phyloP scores from a whole-genome alignment of 768 basidiomycete genomes.

The Suillus sp. region DNA sequence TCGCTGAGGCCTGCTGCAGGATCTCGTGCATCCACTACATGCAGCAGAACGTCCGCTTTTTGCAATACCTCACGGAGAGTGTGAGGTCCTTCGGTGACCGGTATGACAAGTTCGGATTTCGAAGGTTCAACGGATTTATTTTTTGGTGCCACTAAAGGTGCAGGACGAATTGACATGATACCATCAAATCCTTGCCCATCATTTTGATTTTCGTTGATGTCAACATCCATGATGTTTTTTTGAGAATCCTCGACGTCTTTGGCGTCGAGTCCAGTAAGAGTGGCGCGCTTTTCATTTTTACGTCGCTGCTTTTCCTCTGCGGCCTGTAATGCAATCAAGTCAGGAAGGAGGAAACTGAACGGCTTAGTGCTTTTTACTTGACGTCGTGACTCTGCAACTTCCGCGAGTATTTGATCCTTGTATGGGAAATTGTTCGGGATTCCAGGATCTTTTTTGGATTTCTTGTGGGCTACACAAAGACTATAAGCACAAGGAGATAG shows the following conservation, averaged over 20 bases:
- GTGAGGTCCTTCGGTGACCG: constrained; percentile 30
- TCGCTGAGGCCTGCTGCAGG: constrained; percentile 78
- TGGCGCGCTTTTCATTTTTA: constrained; percentile 65
- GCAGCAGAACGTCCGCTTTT: constrained; percentile 73
- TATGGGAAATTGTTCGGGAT: constrained; percentile 93
- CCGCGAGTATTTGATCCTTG: constrained; percentile 93
- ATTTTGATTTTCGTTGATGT: constrained; percentile 31
- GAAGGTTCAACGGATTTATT: background rate
- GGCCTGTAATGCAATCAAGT: constrained; percentile 44
- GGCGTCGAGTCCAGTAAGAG: constrained; percentile 32
- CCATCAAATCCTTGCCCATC: constrained; percentile 43
- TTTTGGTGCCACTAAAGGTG: constrained; percentile 3
- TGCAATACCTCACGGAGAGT: constrained; percentile 55
- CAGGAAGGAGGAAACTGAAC: background rate
- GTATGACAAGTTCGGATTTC: constrained; percentile 20
- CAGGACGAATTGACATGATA: constrained; percentile 25
- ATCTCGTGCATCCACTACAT: constrained; percentile 86
- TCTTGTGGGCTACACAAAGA: constrained; percentile 56
- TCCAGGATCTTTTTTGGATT: constrained; percentile 76
- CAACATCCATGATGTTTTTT: constrained; percentile 33
- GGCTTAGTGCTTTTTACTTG: constrained; percentile 43
- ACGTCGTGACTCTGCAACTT: constrained; percentile 81
- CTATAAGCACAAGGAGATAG: constrained; percentile 8
- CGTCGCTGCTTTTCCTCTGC: constrained; percentile 74
- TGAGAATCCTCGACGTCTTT: constrained; percentile 29